phyloP scores from a whole-genome alignment of 495 filamentous ascomycete species.

The Aspergillus sclerotioniger region DNA sequence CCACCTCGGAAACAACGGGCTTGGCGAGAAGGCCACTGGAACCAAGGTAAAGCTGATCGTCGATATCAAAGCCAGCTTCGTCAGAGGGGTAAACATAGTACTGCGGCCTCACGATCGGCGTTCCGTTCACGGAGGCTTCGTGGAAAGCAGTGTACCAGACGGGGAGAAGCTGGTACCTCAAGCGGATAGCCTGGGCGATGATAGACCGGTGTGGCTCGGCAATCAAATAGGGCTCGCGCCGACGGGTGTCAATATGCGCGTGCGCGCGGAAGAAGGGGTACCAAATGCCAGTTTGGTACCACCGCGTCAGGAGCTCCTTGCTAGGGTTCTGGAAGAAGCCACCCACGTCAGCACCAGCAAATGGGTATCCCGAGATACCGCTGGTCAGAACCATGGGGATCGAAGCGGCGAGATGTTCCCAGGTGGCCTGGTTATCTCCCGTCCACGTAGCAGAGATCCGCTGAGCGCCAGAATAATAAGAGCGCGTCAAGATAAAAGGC shows the following conservation, averaged over 20 bases:
- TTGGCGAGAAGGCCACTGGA: constrained; percentile 83
- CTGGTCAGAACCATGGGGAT: constrained; percentile 92
- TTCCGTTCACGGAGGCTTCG: constrained; percentile 75
- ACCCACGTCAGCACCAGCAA: constrained; percentile 92
- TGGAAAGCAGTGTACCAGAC: constrained; percentile 98
- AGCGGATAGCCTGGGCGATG: constrained; percentile 80
- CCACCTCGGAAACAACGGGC: constrained; percentile 75
- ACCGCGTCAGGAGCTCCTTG: constrained; percentile 84
- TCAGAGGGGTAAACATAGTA: constrained; percentile 90
- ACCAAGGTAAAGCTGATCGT: constrained; percentile 92
- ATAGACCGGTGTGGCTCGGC: constrained; percentile 82
- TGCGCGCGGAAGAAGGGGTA: constrained; percentile 99
- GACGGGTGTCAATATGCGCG: constrained; percentile 92
- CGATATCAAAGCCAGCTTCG: constrained; percentile 79
- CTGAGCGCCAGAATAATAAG: constrained; percentile 88
- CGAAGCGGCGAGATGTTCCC: constrained; percentile 82
- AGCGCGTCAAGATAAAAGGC: constrained; percentile 89
- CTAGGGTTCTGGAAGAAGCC: constrained; percentile 97
- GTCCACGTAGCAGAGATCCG: constrained; percentile 96
- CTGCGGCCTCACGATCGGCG: constrained; percentile 84
- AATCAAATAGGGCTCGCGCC: constrained; percentile 87
- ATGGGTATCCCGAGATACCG: constrained; percentile 90
- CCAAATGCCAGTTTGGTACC: constrained; percentile 97
- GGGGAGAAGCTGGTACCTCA: constrained; percentile 86
- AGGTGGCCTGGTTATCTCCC: constrained; percentile 90